Evolutionary conservation across 179 eudicot species (phyloP).

Genomic region (Patellifolia procumbens): DNA sequence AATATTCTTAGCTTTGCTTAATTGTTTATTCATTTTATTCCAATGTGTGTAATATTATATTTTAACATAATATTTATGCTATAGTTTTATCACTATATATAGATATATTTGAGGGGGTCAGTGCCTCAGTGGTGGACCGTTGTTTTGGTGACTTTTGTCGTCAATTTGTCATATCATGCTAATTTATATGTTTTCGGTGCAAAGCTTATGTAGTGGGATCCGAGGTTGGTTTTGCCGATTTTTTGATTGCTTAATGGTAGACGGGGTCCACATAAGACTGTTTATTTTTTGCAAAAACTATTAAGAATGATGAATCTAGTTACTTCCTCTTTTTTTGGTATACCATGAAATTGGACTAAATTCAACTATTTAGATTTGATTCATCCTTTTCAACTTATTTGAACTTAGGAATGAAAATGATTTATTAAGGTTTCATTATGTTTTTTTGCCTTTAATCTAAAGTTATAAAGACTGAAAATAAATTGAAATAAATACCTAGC

Average conservation of each 20-base stretch:
- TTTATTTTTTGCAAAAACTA: too few species aligned
- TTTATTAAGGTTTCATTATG: too few species aligned
- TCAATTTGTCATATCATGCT: not conserved
- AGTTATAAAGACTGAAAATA: too few species aligned
- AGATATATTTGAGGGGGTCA: not conserved
- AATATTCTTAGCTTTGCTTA: slow-evolving; percentile 11
- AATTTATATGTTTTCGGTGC: slow-evolving; percentile 13
- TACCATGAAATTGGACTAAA: too few species aligned
- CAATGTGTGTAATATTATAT: not conserved
- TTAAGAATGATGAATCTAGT: too few species aligned
- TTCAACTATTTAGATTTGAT: too few species aligned
- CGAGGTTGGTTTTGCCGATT: slow-evolving; percentile 1
- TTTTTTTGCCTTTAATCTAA: too few species aligned
- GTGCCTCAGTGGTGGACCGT: not conserved
- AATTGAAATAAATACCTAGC: too few species aligned
- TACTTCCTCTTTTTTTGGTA: too few species aligned
- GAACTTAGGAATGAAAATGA: too few species aligned
- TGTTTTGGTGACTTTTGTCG: not conserved
- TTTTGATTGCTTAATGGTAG: not conserved
- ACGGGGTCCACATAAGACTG: not conserved
- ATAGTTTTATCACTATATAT: not conserved
- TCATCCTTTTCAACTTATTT: too few species aligned
- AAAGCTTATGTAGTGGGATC: slow-evolving; percentile 18
- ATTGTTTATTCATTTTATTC: not conserved
- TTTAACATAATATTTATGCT: not conserved